These are phyloP conservation scores for Cylindrodendrum hubeiense DNA, from an alignment of 2,329 filamentous ascomycete species.

Conservation along the genomic window DNA sequence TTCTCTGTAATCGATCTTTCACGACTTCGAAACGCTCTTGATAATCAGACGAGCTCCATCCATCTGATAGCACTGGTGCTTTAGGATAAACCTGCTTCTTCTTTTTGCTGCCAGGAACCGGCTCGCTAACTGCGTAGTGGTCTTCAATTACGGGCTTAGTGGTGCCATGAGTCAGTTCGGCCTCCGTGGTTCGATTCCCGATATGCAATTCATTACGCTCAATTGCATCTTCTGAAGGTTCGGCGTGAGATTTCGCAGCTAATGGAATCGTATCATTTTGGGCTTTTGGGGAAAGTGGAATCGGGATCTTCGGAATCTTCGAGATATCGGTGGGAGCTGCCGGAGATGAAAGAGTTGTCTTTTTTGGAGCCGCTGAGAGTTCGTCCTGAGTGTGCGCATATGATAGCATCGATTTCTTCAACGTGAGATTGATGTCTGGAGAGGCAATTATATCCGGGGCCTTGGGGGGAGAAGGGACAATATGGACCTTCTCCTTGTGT, in stretches of 20 bases:
- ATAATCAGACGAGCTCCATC: background rate
- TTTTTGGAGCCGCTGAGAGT: no score
- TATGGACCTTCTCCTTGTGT: background rate
- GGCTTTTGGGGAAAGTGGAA: background rate
- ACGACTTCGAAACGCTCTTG: background rate
- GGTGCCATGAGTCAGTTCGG: background rate
- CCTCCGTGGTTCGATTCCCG: background rate
- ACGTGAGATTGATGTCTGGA: no score
- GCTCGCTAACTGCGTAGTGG: background rate
- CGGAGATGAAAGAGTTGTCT: no score
- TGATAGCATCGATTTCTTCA: no score
- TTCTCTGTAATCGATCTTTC: background rate
- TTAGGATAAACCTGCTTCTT: background rate
- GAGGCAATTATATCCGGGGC: background rate
- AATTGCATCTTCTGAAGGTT: background rate
- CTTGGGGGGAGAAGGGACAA: background rate
- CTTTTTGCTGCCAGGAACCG: constrained; percentile 3
- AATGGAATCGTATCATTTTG: background rate
- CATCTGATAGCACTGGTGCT: background rate
- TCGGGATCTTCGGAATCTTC: no score
- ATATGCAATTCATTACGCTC: background rate
- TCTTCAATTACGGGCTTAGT: background rate
- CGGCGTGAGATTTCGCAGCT: background rate
- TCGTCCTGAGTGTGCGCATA: no score
- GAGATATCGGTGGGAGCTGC: no score